These are phyloP conservation scores for Xylaria sp. DNA, from an alignment of 2,329 filamentous ascomycete species.

Conservation along the genomic window DNA sequence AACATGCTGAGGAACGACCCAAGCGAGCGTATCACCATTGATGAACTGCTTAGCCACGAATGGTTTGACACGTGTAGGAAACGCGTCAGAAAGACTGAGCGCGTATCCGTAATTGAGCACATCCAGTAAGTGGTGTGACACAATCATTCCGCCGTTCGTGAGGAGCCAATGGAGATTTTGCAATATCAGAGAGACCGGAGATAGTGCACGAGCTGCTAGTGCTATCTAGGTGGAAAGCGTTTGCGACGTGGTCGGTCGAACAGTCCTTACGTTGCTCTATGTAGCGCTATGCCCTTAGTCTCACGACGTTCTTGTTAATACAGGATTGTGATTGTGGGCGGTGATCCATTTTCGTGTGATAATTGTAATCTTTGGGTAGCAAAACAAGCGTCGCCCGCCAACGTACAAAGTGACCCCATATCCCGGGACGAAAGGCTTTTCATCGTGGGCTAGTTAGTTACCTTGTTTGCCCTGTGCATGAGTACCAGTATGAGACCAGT, in stretches of 20 bases:
- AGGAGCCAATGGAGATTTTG: too few relatives aligned
- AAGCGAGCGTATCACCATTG: constrained; percentile 10
- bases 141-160: too few relatives aligned
- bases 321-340: background rate
- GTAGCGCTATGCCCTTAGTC: too few relatives aligned
- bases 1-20: constrained; percentile 23
- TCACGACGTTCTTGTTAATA: background rate
- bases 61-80: constrained; percentile 12
- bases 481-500: too few relatives aligned
- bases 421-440: too few relatives aligned
- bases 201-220: background rate
- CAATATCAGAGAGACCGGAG: background rate
- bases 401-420: too few relatives aligned
- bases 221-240: background rate
- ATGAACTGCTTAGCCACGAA: constrained; percentile 15
- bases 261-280: background rate
- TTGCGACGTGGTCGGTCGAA: background rate
- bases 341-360: background rate
- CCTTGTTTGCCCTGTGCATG: too few relatives aligned
- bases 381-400: too few relatives aligned
- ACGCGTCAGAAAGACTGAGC: background rate
- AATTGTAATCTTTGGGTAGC: background rate
- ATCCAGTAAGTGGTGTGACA: too few relatives aligned
- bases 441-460: too few relatives aligned
- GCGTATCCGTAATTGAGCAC: background rate